Percentiles rank a stretch among this genome's conserved stretches.
phyloP scores from a whole-genome alignment of 495 filamentous ascomycete species.

The Baudoinia panamericana region DNA sequence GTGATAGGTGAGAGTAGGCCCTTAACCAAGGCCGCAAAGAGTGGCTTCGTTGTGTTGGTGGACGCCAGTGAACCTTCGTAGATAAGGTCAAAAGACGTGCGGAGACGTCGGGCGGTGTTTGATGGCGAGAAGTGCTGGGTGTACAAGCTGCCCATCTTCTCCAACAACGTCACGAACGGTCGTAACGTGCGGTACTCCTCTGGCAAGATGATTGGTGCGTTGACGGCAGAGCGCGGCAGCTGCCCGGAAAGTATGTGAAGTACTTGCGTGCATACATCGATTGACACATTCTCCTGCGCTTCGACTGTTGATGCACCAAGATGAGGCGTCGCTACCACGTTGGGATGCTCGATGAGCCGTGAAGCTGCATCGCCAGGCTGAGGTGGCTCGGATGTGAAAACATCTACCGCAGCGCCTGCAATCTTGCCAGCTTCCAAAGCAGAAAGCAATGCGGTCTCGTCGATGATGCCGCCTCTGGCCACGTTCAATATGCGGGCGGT shows the following conservation, averaged over 20 bases:
- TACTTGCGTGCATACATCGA: constrained; percentile 66
- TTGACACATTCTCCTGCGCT: constrained; percentile 61
- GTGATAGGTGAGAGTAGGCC: constrained; percentile 49
- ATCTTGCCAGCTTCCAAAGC: constrained; percentile 55
- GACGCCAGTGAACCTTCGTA: constrained; percentile 53
- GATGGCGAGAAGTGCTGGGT: constrained; percentile 49
- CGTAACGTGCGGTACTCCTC: constrained; percentile 58
- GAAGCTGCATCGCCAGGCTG: constrained; percentile 38
- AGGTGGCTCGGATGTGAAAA: constrained; percentile 60
- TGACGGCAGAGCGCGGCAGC: constrained; percentile 56
- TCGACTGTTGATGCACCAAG: constrained; percentile 62
- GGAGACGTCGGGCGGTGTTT: constrained; percentile 21
- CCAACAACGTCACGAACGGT: constrained; percentile 53
- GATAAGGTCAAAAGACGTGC: constrained; percentile 52
- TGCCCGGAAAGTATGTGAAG: constrained; percentile 50
- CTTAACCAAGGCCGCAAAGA: constrained; percentile 58
- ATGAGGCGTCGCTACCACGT: constrained; percentile 57
- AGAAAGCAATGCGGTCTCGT: constrained; percentile 53
- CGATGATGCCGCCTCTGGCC: constrained; percentile 54
- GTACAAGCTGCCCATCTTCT: constrained; percentile 57
- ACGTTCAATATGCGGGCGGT: constrained; percentile 19
- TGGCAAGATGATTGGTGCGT: constrained; percentile 58
- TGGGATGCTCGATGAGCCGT: constrained; percentile 44
- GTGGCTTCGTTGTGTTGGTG: constrained; percentile 51
- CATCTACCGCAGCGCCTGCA: constrained; percentile 60